These are phyloP conservation scores for Trametes cingulata DNA, from an alignment of 768 basidiomycete genomes.

Conservation along the genomic window DNA sequence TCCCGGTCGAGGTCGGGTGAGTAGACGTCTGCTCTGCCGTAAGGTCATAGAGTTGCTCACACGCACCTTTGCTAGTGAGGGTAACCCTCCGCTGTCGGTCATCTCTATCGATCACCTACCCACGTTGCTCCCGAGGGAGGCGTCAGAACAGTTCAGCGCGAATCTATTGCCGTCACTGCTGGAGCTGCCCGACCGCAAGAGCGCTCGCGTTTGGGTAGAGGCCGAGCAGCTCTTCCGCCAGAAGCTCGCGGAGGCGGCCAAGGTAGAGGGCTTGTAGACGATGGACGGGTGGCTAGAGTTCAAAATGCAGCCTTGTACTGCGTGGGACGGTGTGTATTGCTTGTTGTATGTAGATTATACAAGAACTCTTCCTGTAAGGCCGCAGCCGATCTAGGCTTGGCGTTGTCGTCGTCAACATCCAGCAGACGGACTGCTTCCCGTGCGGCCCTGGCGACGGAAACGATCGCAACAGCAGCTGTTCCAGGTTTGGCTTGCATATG, in stretches of 20 bases:
- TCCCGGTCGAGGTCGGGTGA: slow-evolving; percentile 80
- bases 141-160: slow-evolving; percentile 92
- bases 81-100: slow-evolving; percentile 73
- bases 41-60: slow-evolving; percentile 18
- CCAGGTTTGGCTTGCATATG: neutral
- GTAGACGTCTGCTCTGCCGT: slow-evolving; percentile 31
- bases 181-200: slow-evolving; percentile 65
- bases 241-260: slow-evolving; percentile 56
- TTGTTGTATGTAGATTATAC: slow-evolving; percentile 14
- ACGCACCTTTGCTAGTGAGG: slow-evolving; percentile 42
- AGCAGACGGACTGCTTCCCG: neutral
- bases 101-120: slow-evolving; percentile 98
- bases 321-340: slow-evolving; percentile 1
- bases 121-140: slow-evolving; percentile 91
- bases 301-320: neutral
- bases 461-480: neutral
- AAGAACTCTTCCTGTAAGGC: neutral
- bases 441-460: neutral
- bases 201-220: slow-evolving; percentile 81
- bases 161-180: slow-evolving; percentile 86
- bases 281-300: neutral
- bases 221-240: slow-evolving; percentile 82
- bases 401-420: neutral
- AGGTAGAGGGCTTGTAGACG: slow-evolving; percentile 30
- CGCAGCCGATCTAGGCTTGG: neutral